A percentile compares a stretch with the other conserved stretches of the same genome.
These are phyloP conservation scores for Penicillium sp. DNA, from an alignment of 2,329 filamentous ascomycete species.

Conservation along the genomic window DNA sequence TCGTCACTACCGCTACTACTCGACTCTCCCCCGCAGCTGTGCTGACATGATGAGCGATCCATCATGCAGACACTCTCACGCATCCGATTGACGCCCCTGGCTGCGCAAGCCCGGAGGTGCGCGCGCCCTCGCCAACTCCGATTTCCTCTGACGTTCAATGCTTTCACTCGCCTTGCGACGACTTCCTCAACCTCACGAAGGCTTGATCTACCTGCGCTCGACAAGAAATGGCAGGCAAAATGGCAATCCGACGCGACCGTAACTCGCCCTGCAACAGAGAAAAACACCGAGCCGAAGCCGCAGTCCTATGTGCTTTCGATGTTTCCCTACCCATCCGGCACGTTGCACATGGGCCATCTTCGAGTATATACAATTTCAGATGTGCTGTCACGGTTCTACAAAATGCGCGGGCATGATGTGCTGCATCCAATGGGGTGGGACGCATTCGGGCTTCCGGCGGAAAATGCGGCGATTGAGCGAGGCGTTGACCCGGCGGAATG, in stretches of 20 bases:
- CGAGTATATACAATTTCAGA: constrained; percentile 91
- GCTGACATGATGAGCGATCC: constrained; percentile 25
- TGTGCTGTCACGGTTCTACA: constrained; percentile 75
- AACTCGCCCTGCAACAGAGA: constrained; percentile 1
- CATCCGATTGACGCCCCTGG: constrained; percentile 29
- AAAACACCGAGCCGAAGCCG: constrained; percentile 31
- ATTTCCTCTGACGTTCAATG: constrained; percentile 16
- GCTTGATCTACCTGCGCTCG: constrained; percentile 52
- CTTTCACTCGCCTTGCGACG: constrained; percentile 30
- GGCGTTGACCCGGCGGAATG: constrained; percentile 77
- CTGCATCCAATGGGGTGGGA: constrained; percentile 95
- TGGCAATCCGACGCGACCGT: constrained; percentile 43
- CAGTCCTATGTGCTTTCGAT: constrained; percentile 78
- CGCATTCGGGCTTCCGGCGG: constrained; percentile 85
- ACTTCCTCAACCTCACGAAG: constrained; percentile 27
- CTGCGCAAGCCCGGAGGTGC: constrained; percentile 25
- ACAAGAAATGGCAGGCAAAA: constrained; percentile 60
- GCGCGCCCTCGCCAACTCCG: constrained; percentile 15
- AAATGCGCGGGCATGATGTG: constrained; percentile 74
- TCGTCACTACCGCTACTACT: constrained; percentile 4
- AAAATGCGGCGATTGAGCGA: constrained; percentile 86
- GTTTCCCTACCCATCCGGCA: constrained; percentile 91
- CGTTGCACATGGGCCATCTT: constrained; percentile 83
- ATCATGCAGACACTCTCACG: constrained; percentile 35
- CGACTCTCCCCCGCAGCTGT: neutral